Percentiles rank a stretch among this genome's conserved stretches.
Evolutionary conservation across 2,329 filamentous ascomycete genomes (phyloP).

Genomic region (Taxawa tesnikishii): DNA sequence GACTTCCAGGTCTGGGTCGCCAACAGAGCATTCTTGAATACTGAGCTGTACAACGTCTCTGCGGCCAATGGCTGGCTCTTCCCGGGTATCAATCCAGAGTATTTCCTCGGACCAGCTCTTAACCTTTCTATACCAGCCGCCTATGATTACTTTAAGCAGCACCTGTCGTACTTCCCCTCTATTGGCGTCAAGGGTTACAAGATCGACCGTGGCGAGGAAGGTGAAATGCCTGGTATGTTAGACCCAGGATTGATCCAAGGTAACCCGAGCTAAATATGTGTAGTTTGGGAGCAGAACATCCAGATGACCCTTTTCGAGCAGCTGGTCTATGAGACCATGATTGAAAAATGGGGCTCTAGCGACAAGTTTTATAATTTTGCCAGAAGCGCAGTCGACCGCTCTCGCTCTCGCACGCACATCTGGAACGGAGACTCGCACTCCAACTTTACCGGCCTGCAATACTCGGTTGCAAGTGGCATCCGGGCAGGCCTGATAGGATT

Average conservation of each 20-base stretch:
- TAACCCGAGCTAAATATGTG: neutral
- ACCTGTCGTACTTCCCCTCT: constrained; percentile 18
- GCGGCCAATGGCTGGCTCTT: constrained; percentile 20
- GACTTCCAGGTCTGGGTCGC: constrained; percentile 26
- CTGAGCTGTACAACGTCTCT: constrained; percentile 20
- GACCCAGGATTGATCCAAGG: neutral
- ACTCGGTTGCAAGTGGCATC: constrained; percentile 20
- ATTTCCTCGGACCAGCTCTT: constrained; percentile 21
- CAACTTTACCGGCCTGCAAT: constrained; percentile 18
- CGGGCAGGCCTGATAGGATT: constrained; percentile 21
- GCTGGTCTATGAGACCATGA: constrained; percentile 22
- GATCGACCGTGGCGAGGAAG: constrained; percentile 26
- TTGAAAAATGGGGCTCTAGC: constrained; percentile 15
- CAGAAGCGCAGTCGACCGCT: constrained; percentile 20
- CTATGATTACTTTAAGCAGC: constrained; percentile 21
- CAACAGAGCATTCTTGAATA: constrained; percentile 21
- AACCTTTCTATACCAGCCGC: constrained; percentile 24
- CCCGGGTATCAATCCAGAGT: constrained; percentile 13
- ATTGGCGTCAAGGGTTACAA: constrained; percentile 25
- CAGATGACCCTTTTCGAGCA: constrained; percentile 21
- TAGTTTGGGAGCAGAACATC: constrained; percentile 21
- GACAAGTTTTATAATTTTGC: constrained; percentile 22
- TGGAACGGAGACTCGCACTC: constrained; percentile 24
- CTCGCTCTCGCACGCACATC: constrained; percentile 17
- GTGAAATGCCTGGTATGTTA: constrained; percentile 20